Conservation (phyloP, 441 rosid genomes). For the Erodium texanum region DNA sequence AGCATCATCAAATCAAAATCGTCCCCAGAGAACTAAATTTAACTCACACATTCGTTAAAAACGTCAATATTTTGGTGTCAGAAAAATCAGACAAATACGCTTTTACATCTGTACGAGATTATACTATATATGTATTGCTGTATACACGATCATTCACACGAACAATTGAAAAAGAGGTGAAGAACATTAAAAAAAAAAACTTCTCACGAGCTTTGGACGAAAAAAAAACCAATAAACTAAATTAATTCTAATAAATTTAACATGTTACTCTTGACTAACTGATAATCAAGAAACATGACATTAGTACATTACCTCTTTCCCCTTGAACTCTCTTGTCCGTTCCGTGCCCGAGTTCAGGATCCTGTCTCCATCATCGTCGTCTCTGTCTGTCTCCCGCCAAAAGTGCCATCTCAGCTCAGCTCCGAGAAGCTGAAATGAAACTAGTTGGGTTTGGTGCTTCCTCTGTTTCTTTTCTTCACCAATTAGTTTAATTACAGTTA, state of each 20-base stretch:
- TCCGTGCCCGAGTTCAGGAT: background rate
- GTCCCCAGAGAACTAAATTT: too few relatives aligned
- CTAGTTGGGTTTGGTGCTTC: too few relatives aligned
- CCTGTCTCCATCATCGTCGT: background rate
- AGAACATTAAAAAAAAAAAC: background rate
- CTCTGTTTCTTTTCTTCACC: too few relatives aligned
- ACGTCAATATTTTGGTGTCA: background rate
- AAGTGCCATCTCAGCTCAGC: background rate
- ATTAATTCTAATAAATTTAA: background rate
- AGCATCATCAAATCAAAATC: constrained; percentile 1
- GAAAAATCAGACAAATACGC: background rate
- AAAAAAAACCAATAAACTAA: background rate
- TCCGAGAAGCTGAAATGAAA: too few relatives aligned
- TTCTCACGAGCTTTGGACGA: background rate
- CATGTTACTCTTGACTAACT: too few relatives aligned
- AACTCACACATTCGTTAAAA: too few relatives aligned
- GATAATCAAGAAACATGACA: too few relatives aligned
- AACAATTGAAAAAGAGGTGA: background rate
- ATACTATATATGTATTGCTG: background rate
- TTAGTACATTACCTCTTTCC: too few relatives aligned
- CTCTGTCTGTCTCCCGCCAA: background rate
- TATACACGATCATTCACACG: background rate
- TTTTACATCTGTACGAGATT: background rate
- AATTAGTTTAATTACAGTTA: too few relatives aligned
- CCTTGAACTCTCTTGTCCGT: too few relatives aligned